Conservation (phyloP, 2,329 filamentous ascomycete genomes). For the Fusarium goolgardi region DNA sequence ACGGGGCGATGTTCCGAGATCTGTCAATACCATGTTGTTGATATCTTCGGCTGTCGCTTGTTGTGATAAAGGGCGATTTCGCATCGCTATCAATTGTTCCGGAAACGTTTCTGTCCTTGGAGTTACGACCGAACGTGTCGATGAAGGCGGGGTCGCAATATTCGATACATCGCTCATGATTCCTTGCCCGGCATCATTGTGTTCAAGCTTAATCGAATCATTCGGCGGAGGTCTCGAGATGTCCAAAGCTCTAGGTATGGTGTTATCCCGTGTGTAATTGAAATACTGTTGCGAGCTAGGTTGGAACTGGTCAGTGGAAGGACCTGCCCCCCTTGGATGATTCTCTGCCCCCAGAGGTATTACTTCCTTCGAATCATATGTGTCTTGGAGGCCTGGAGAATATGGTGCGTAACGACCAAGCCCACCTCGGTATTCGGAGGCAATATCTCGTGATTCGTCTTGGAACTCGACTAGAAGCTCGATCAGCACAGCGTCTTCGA, state of each 20-base stretch:
- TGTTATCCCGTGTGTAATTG: constrained; percentile 1
- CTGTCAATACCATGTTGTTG: constrained; percentile 54
- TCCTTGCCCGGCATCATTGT: constrained; percentile 10
- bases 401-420: constrained; percentile 73
- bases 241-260: constrained; percentile 6
- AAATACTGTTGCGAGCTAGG: constrained; percentile 2
- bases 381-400: background rate
- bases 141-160: constrained; percentile 43
- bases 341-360: background rate
- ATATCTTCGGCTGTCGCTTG: constrained; percentile 54
- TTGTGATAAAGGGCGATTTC: constrained; percentile 18
- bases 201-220: constrained; percentile 6
- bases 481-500: constrained; percentile 20
- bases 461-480: constrained; percentile 73
- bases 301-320: constrained; percentile 3
- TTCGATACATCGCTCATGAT: constrained; percentile 40
- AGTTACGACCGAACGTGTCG: constrained; percentile 31
- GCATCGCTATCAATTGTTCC: constrained; percentile 30
- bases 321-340: background rate
- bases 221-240: background rate
- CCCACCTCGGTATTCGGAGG: constrained; percentile 88
- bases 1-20: constrained; percentile 41
- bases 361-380: background rate
- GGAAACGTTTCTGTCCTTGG: constrained; percentile 23
- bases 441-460: constrained; percentile 90